Base-by-base conservation (phyloP, 2,329 filamentous ascomycete species). In the Rutstroemia sp. region DNA sequence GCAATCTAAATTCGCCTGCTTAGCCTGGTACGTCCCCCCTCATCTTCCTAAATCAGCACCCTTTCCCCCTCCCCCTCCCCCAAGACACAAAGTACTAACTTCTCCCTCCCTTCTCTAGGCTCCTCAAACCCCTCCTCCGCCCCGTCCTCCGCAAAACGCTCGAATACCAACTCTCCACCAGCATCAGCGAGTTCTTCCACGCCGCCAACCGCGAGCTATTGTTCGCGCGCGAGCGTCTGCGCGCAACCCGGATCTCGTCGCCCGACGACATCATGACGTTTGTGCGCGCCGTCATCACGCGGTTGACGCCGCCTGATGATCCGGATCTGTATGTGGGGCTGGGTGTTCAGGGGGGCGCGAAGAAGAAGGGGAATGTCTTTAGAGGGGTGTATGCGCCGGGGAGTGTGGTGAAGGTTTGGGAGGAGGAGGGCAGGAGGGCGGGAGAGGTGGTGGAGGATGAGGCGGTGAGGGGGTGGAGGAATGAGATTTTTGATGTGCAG, bases 341-440 rank as follows among this genome's bases (percentile, higher is more conserved):
- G 16, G 90, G 90, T 1, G 74, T 95, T 9, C 79, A 80, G 46
- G 76, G 80, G 27, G 65, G 63, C 16, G 80, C 79, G 0, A 74
- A 78, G 16, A 74, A 76, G 61, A 81, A 82, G 30, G 77, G 64
- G 4, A 80, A 79, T 10, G 74, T 92, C 0, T 97, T 97, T 75
- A 83, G 84, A 63, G 89, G 87, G 4, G 81, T 90, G 1, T 96
- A 96, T 73, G 86, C 92, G 0, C 92, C 92, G 0, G 92, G 90
- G 0, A 96, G 91, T 70, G 75, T 96, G 25, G 88, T 94, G 51
- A 91, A 88, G 73, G 72, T 95, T n/a, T 96, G 90, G 89, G 82
- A 92, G 62, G 86, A 91, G 61, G 87, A 95, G 72, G 90, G 83
- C 0, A 73, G 76, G 21, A 76, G 78, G 59, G 90, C 89, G 0